phyloP scores from a whole-genome alignment of 1,139 yeast genomes.

The Candida gigantensis region DNA sequence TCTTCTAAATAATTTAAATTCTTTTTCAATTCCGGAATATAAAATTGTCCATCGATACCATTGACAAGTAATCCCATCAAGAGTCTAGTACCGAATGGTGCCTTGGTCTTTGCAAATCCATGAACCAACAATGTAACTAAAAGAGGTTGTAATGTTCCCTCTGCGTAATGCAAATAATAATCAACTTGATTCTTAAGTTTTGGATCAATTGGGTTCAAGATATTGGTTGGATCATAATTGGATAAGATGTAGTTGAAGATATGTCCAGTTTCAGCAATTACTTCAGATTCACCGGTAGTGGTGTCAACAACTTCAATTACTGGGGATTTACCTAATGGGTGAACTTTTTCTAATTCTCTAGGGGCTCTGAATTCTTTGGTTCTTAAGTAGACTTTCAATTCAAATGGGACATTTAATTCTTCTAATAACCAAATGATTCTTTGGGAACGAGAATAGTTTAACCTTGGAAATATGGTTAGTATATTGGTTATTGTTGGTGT shows the following conservation, averaged over 20 bases:
- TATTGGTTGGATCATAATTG: conserved; percentile 29
- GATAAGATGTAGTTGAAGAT: conserved; percentile 33
- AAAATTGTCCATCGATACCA: conserved; percentile 30
- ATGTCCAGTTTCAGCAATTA: conserved; percentile 42
- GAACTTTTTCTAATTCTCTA: conserved; percentile 31
- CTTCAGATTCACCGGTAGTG: conserved; percentile 11
- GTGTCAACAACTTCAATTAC: conserved; percentile 32
- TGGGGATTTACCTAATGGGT: conserved; percentile 46
- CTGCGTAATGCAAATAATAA: conserved; percentile 42
- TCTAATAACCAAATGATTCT: conserved; percentile 43
- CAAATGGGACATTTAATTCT: conserved; percentile 36
- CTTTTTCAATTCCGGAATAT: conserved; percentile 24
- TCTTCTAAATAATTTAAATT: conserved; percentile 33
- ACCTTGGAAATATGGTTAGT: conserved; percentile 22
- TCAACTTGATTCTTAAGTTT: conserved; percentile 31
- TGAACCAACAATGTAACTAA: conserved; percentile 35
- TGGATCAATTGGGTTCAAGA: conserved; percentile 25
- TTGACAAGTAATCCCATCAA: conserved; percentile 26
- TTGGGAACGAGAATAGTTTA: conserved; percentile 40
- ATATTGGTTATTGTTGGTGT: background rate
- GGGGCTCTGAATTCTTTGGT: conserved; percentile 36
- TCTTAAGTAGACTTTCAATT: conserved; percentile 34
- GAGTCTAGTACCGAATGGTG: conserved; percentile 31
- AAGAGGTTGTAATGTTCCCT: conserved; percentile 38
- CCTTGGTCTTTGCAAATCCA: conserved; percentile 24